Conservation (phyloP, 139 green algal species). For the Coelastrella sp. region DNA sequence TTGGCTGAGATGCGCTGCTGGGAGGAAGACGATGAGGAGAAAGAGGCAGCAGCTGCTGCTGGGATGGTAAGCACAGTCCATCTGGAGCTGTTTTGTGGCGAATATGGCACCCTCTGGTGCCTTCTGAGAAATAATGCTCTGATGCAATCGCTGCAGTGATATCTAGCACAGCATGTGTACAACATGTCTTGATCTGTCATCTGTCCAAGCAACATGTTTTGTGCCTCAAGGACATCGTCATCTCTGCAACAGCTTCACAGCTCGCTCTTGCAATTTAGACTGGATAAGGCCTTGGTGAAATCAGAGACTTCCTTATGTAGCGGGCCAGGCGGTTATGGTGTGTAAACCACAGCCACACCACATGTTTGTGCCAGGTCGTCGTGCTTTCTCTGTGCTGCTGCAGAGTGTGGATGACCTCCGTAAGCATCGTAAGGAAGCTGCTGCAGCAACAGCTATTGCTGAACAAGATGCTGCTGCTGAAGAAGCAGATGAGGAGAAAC, state of each 20-base stretch:
- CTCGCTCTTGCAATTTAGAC: too few species aligned
- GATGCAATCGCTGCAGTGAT: too few species aligned
- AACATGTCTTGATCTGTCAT: too few species aligned
- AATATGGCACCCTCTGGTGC: not conserved
- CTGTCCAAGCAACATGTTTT: too few species aligned
- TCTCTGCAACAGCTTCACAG: too few species aligned
- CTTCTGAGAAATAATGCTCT: not conserved
- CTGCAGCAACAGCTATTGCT: not conserved
- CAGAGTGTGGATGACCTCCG: conserved; percentile 29
- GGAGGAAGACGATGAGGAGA: conserved; percentile 1
- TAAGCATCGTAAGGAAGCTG: conserved; percentile 5
- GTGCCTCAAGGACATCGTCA: too few species aligned
- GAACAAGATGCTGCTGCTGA: not conserved
- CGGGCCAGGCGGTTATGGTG: too few species aligned
- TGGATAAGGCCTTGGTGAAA: too few species aligned
- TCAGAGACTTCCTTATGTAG: too few species aligned
- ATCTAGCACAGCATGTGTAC: too few species aligned
- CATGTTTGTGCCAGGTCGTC: not conserved
- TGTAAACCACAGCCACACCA: not conserved
- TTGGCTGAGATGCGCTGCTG: conserved; percentile 23
- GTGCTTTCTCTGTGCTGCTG: not conserved
- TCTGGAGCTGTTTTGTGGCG: not conserved
- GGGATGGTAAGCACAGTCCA: conserved; percentile 12
- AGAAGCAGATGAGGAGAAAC: not conserved
- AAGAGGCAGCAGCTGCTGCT: conserved; percentile 31